phyloP scores from a whole-genome alignment of 768 basidiomycete genomes.

The Mycena albidolilacea region DNA sequence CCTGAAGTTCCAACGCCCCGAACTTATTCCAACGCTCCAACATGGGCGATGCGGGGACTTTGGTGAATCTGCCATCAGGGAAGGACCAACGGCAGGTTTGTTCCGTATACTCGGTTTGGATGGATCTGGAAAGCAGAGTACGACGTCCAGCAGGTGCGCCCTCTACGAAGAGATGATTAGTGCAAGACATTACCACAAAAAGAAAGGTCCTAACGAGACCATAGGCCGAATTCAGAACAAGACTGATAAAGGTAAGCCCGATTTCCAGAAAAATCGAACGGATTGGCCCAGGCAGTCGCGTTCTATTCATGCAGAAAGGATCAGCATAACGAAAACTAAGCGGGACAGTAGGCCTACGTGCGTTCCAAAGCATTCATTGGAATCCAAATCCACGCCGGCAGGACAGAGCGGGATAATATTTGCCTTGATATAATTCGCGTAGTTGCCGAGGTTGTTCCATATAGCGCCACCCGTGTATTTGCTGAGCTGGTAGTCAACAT shows the following conservation, averaged over 20 bases:
- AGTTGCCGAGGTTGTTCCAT: constrained; percentile 33
- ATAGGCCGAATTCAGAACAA: constrained; percentile 20
- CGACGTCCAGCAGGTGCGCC: constrained; percentile 28
- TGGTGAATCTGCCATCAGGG: constrained; percentile 19
- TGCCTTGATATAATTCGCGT: constrained; percentile 31
- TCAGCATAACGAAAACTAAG: constrained; percentile 19
- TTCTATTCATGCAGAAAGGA: constrained; percentile 20
- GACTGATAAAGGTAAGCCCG: constrained; percentile 34
- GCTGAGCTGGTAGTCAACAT: constrained; percentile 26
- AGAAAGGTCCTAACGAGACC: constrained; percentile 19
- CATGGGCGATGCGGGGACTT: constrained; percentile 19
- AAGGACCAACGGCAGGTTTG: constrained; percentile 21
- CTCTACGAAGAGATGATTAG: constrained; percentile 6
- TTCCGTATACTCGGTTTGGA: constrained; percentile 20
- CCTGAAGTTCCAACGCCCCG: constrained; percentile 26
- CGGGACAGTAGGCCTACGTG: constrained; percentile 15
- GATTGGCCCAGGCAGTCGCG: constrained; percentile 17
- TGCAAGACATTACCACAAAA: constrained; percentile 4
- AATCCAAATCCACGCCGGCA: constrained; percentile 29
- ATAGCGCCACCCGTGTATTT: constrained; percentile 24
- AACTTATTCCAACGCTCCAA: constrained; percentile 37
- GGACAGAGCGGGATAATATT: constrained; percentile 30
- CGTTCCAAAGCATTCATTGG: constrained; percentile 32
- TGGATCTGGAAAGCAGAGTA: constrained; percentile 22
- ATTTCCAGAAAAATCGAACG: constrained; percentile 27